These are phyloP conservation scores for Pulveroboletus frians DNA, from an alignment of 768 basidiomycete genomes.

Conservation along the genomic window DNA sequence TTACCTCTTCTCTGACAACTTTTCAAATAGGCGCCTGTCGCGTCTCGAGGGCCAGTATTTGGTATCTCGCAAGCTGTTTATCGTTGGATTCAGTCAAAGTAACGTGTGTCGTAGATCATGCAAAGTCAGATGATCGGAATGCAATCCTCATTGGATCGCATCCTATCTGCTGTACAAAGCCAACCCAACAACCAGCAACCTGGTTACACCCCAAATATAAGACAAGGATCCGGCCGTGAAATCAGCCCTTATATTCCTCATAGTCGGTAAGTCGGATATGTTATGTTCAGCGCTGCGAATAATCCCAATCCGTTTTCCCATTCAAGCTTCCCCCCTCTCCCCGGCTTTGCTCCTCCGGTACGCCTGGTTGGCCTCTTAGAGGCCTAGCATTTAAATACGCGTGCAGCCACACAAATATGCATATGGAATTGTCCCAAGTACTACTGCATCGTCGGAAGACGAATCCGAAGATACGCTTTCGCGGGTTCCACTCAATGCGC, in stretches of 20 bases:
- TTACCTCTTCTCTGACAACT: constrained; percentile 15
- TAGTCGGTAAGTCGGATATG: constrained; percentile 32
- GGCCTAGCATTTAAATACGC: constrained; percentile 14
- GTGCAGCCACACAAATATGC: constrained; percentile 82
- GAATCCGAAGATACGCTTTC: constrained; percentile 89
- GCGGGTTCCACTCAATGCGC: constrained; percentile 78
- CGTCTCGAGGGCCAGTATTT: constrained; percentile 84
- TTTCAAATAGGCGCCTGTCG: constrained; percentile 59
- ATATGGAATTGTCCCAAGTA: constrained; percentile 84
- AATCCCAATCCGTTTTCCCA: constrained; percentile 29
- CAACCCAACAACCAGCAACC: constrained; percentile 31
- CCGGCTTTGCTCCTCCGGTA: constrained; percentile 89
- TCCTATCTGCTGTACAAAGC: constrained; percentile 59
- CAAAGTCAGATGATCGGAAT: constrained; percentile 94
- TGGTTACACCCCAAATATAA: constrained; percentile 10
- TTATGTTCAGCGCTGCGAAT: constrained; percentile 20
- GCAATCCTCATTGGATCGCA: constrained; percentile 84
- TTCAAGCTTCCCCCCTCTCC: constrained; percentile 72
- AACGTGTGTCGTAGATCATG: constrained; percentile 54
- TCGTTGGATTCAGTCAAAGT: background rate
- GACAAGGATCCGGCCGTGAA: constrained; percentile 24
- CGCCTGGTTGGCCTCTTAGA: constrained; percentile 24
- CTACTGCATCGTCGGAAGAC: constrained; percentile 82
- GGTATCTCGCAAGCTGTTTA: constrained; percentile 35
- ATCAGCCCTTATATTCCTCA: constrained; percentile 23